Percentiles rank a stretch among this genome's conserved stretches.
These are phyloP conservation scores for Candida tammaniensis DNA, from an alignment of 805 yeast genomes.

Conservation along the genomic window DNA sequence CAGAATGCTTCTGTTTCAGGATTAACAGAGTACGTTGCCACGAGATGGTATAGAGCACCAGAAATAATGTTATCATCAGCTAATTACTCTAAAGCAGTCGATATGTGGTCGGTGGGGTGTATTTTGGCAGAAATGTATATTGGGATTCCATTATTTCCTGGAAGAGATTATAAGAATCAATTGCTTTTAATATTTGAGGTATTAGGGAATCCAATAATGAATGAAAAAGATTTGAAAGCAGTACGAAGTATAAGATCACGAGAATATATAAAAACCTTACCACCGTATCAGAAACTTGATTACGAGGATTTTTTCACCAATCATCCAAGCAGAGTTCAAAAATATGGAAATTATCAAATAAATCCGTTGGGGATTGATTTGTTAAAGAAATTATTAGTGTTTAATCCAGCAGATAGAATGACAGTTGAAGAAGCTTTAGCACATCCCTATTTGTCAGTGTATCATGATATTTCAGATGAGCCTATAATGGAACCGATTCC, in stretches of 20 bases:
- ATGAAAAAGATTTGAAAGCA: conserved; percentile 14
- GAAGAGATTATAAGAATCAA: conserved; percentile 71
- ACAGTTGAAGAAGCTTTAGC: conserved; percentile 83
- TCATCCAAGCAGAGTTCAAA: conserved; percentile 19
- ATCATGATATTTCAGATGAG: conserved; percentile 53
- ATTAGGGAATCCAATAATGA: conserved; percentile 58
- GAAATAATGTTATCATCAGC: conserved; percentile 76
- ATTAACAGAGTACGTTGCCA: conserved; percentile 79
- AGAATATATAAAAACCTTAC: conserved; percentile 24
- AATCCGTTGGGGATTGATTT: conserved; percentile 31
- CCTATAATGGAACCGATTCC: conserved; percentile 24
- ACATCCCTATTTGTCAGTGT: conserved; percentile 84
- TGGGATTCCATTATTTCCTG: conserved; percentile 69
- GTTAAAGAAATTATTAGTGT: conserved; percentile 67
- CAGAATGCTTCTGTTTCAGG: conserved; percentile 29
- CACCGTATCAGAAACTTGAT: conserved; percentile 17
- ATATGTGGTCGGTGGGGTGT: conserved; percentile 80
- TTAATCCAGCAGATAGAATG: conserved; percentile 82
- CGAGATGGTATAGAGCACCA: conserved; percentile 84
- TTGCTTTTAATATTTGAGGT: conserved; percentile 62
- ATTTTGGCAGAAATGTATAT: conserved; percentile 67
- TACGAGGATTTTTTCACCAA: conserved; percentile 16
- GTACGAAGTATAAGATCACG: conserved; percentile 25
- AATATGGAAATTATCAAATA: conserved; percentile 14
- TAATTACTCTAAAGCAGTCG: conserved; percentile 73